Evolutionary conservation across 768 basidiomycete species (phyloP), one percentile per base, ranked within the genome.

Genomic region (Mycena floridula): DNA sequence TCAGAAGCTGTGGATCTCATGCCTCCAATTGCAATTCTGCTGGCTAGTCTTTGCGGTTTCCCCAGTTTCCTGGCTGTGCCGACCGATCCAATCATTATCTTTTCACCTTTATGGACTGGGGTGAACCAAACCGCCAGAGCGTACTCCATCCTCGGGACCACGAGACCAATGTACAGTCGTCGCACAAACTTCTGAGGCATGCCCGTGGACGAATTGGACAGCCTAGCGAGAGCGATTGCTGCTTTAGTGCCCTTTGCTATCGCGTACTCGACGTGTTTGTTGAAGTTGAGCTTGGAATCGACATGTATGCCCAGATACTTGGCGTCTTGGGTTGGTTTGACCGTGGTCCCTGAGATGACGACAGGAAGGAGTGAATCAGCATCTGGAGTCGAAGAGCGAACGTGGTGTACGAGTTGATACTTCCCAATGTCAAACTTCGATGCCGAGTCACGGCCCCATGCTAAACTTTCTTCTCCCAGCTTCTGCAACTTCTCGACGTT

Each of bases 131-230:
- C 43, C 4, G 35, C 25, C 4, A 51, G 35, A 3, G 35, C 43
- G n/a, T 55, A 55, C 8, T 42, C 42, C 45, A 54, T 46, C 25
- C 39, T 45, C 1, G 51, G 53, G 5, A 49, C 21, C 2, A 51
- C 45, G 1, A 51, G 46, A 2, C 43, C 47, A 5, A 15, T 35
- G 45, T 27, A 49, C 2, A 54, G 50, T 23, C 37, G 44, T 5
- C 50, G 41, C 0, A 54, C 45, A 9, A 25, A 47, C 15, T 22
- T 15, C 39, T 48, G 49, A 0, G 52, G 52, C 5, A 54, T 25
- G 13, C 52, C 47, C 7, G 36, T 37, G 1, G 47, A 40, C 0
- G 50, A 39, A 1, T 43, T 22, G 1, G 47, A 43, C 8, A 54
- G 35, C 1, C 53, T 37, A 1, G 16, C 26, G 4, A 51, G 20